A percentile compares a stretch with the other conserved stretches of the same genome.
Evolutionary conservation across 257 asterid genomes (phyloP).

Genomic region (Salvia hispanica): DNA sequence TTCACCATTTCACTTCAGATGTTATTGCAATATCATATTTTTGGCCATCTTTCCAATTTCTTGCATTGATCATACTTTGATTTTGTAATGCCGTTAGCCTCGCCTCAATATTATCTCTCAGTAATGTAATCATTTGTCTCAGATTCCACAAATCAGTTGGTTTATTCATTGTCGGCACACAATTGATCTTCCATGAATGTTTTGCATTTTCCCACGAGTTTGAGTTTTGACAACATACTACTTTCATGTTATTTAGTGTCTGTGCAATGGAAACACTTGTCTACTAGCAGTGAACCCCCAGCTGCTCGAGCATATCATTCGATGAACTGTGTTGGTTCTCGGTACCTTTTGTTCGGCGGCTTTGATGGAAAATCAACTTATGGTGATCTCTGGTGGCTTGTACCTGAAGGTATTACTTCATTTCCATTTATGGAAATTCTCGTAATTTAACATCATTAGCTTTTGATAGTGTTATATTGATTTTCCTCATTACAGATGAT

Average conservation of each 20-base stretch:
- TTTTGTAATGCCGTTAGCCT: slow-evolving; percentile 1
- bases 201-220: slow-evolving; percentile 13
- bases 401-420: slow-evolving; percentile 73
- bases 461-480: slow-evolving; percentile 24
- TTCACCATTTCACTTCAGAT: slow-evolving; percentile 20
- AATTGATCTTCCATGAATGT: slow-evolving; percentile 7
- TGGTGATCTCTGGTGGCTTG: slow-evolving; percentile 99
- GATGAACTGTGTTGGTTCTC: slow-evolving; percentile 73
- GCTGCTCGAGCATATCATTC: slow-evolving; percentile 98
- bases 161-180: neutral
- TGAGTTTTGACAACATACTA: slow-evolving; percentile 6
- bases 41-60: slow-evolving; percentile 21
- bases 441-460: slow-evolving; percentile 16
- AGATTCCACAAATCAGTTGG: neutral
- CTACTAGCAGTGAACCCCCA: slow-evolving; percentile 77
- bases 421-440: neutral
- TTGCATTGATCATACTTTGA: neutral
- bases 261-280: slow-evolving; percentile 89
- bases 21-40: slow-evolving; percentile 24
- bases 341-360: slow-evolving; percentile 87
- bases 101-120: neutral
- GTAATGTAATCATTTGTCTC: slow-evolving; percentile 1
- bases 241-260: slow-evolving; percentile 54
- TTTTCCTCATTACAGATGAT: slow-evolving; percentile 64
- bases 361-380: slow-evolving; percentile 92